Evolutionary conservation across 78 protist species (phyloP), one percentile per base, ranked within the genome.

Genomic region (Cavenderia fasciculata): DNA sequence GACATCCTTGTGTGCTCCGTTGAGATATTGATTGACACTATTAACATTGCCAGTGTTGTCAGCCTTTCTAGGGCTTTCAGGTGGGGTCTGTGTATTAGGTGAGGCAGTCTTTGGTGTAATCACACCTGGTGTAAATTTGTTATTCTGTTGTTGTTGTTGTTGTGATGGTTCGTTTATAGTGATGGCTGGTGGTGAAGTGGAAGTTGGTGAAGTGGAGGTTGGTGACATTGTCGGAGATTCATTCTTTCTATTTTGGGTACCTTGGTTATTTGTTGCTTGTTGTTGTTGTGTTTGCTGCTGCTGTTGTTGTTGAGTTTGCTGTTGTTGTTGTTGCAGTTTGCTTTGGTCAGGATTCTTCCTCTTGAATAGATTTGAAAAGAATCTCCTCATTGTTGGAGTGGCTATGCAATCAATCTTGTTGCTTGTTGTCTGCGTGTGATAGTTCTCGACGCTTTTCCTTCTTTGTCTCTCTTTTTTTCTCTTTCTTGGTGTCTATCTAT

Each of bases 61-160:
- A 31, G 33, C 16, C 10, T 61, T 27, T 61, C 69, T 61, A 6
- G 69, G 69, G 31, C 69, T 61, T 7, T 72, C 78, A 7, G 78
- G 78, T 52, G 78, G 78, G 4, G 78, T 72, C 21, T 72, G 78
- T 21, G 63, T 54, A 18, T 49, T 29, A 2, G 78, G 78, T n/a
- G 78, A 52, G 8, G 52, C 21, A 4, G 4, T 49, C n/a, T 72
- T 72, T 7, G 78, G 78, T 52, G 78, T 46, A 7, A 72, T 54
- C 7, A 59, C 18, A 19, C 78, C 78, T 29, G 78, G 78, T 72
- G 78, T 72, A 38, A 72, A 72, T 31, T 59, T 72, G 14, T 6
- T 44, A 27, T 3, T n/a, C 25, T 21, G 51, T 52, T 33, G 23
- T 27, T 29, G 23, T 19, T 23, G 2, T 11, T 21, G 3, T 19